Base-by-base conservation (phyloP, 2,329 filamentous ascomycete genomes). In the Fulvia fulva region DNA sequence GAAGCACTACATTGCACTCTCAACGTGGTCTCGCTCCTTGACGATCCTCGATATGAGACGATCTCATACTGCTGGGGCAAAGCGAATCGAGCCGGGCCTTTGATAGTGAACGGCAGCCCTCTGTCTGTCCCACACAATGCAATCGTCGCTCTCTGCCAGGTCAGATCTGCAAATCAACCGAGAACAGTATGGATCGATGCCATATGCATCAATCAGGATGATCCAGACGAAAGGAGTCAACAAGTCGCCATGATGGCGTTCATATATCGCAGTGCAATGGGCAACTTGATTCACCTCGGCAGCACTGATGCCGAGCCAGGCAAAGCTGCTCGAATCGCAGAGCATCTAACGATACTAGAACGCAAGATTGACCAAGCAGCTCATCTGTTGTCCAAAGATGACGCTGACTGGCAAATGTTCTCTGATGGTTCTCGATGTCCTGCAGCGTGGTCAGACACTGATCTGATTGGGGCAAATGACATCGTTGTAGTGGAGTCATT, bases 11-110 rank as follows among this genome's bases (percentile, higher is more conserved):
- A 5, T 32, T 32, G 28, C 28, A 32, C 28, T 32, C 28, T 32
- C 8, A 5, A 32, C 8, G 28, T 12, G 28, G 22, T 47, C 22
- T 32, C 9, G 3, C 47, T 51, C 22, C 8, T 19, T n/a, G 51
- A 53, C 12, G 23, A 16, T 8, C 28, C 28, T 5, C 12, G 2
- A 19, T 49, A 47, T 46, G 43, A 55, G 45, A 49, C 53, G 9
- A 32, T 55, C 7, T 55, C 43, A 26, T 37, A 41, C n/a, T 49
- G 53, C 19, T 49, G 53, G 43, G 53, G 44, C 22, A 28, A 49
- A n/a, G 8, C 41, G 23, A 30, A 7, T 30, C 34, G 23, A n/a
- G 14, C 11, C 21, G 34, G 8, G n/a, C 21, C 5, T 3, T n/a
- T 41, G 19, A 9, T 19, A 7, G 19, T 53, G 3, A 32, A 45